These are phyloP conservation scores for Talaromyces sp. DNA, from an alignment of 2,329 filamentous ascomycete genomes.

Conservation along the genomic window DNA sequence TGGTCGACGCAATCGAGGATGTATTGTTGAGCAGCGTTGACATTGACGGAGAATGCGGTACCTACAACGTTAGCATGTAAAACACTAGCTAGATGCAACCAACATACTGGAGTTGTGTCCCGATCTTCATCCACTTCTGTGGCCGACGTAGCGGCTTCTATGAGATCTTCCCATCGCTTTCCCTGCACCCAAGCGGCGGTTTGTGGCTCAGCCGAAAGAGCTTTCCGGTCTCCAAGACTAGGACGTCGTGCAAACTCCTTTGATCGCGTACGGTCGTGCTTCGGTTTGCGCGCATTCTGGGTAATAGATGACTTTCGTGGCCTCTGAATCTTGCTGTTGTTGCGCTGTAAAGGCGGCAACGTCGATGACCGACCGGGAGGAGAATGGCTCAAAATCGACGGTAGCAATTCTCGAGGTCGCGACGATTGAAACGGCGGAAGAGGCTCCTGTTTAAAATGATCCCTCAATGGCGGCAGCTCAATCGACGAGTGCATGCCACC, in stretches of 20 bases:
- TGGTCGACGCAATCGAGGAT: constrained; percentile 40
- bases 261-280: constrained; percentile 78
- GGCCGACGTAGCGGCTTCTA: constrained; percentile 88
- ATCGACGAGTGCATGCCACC: constrained; percentile 63
- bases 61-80: constrained; percentile 24
- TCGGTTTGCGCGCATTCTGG: constrained; percentile 69
- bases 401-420: constrained; percentile 70
- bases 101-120: constrained; percentile 79
- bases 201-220: constrained; percentile 79
- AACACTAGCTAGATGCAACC: constrained; percentile 19
- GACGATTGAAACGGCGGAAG: constrained; percentile 60
- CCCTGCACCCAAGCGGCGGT: constrained; percentile 68
- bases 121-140: constrained; percentile 83
- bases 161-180: constrained; percentile 93
- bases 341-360: constrained; percentile 73
- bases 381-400: constrained; percentile 73
- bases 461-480: constrained; percentile 69
- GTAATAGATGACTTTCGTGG: constrained; percentile 83
- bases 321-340: constrained; percentile 59
- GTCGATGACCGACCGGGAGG: constrained; percentile 85
- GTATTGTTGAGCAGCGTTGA: constrained; percentile 37
- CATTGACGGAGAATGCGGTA: constrained; percentile 40
- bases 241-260: constrained; percentile 70
- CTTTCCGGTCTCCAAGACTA: constrained; percentile 73
- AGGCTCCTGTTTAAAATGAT: constrained; percentile 68